A percentile compares a stretch with the other conserved stretches of the same genome.
These are phyloP conservation scores for Salix dunnii DNA, from an alignment of 345 rosid genomes.

Conservation along the genomic window DNA sequence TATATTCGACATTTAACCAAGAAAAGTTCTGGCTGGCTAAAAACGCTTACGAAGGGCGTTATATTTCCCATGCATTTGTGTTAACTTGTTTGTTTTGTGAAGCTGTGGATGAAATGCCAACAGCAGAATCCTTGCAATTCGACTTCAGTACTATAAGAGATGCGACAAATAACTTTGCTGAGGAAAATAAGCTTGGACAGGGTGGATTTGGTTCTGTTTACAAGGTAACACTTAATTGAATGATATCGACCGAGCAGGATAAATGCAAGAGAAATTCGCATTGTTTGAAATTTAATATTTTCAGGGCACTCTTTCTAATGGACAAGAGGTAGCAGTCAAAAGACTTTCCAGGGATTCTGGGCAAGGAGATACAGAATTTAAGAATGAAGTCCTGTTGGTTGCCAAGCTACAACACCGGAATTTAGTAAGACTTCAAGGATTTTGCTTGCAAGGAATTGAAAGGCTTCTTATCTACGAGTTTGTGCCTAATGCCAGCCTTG, in stretches of 20 bases:
- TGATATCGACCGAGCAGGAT: neutral
- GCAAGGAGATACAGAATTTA: slow-evolving; percentile 39
- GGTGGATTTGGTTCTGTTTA: slow-evolving; percentile 56
- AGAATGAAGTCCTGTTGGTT: slow-evolving; percentile 29
- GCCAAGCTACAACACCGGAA: slow-evolving; percentile 42
- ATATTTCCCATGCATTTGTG: neutral
- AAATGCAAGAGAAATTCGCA: neutral
- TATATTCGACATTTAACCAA: too few relatives aligned
- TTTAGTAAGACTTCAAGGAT: slow-evolving; percentile 38
- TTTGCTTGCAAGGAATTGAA: slow-evolving; percentile 33
- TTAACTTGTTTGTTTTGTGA: neutral
- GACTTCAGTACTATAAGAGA: slow-evolving; percentile 25
- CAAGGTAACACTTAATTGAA: slow-evolving; percentile 22
- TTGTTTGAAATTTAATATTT: neutral
- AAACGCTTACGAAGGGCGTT: too few relatives aligned
- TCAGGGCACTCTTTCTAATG: slow-evolving; percentile 26
- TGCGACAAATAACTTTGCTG: slow-evolving; percentile 42
- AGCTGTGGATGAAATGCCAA: neutral
- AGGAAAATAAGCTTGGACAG: slow-evolving; percentile 38
- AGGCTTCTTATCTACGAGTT: slow-evolving; percentile 43
- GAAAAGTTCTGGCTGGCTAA: too few relatives aligned
- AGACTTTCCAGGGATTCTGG: slow-evolving; percentile 23
- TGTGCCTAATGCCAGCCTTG: slow-evolving; percentile 39
- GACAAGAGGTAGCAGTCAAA: slow-evolving; percentile 36
- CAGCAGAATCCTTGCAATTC: slow-evolving; percentile 20